These are phyloP conservation scores for Hypoxylon intermedium DNA, from an alignment of 495 filamentous ascomycete genomes.

Conservation along the genomic window DNA sequence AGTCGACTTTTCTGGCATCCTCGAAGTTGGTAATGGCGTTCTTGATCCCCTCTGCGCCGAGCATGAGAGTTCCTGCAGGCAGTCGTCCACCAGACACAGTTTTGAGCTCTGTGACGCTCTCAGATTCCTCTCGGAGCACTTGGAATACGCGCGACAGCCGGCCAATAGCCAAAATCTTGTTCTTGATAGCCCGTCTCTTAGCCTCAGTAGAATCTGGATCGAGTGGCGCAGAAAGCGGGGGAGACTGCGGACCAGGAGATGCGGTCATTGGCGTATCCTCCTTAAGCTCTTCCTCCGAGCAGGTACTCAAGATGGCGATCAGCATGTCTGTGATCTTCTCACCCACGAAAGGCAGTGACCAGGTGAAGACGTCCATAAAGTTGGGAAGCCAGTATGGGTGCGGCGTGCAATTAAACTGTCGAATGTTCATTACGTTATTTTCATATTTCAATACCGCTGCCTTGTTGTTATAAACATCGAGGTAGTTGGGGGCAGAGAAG, in stretches of 20 bases:
- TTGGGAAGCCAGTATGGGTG: constrained; percentile 99
- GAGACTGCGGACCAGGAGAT: constrained; percentile 72
- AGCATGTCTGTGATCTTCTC: constrained; percentile 99
- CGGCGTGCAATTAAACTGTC: constrained; percentile 98
- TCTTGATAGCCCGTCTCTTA: constrained; percentile 96
- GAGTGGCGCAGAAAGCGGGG: constrained; percentile 60
- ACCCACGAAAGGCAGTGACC: constrained; percentile 97
- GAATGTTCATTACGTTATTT: constrained; percentile 99
- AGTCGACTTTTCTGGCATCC: constrained; percentile 95
- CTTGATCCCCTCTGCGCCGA: constrained; percentile 97
- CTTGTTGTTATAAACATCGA: constrained; percentile 99
- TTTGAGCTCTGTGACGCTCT: constrained; percentile 96
- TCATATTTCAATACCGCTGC: constrained; percentile 98
- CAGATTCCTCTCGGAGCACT: constrained; percentile 95
- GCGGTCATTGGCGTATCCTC: constrained; percentile 71
- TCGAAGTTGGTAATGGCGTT: constrained; percentile 98
- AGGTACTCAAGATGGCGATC: constrained; percentile 96
- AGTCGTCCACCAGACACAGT: constrained; percentile 92
- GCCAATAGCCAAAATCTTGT: constrained; percentile 98
- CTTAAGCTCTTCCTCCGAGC: constrained; percentile 94
- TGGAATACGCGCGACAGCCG: constrained; percentile 98
- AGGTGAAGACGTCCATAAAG: constrained; percentile 99
- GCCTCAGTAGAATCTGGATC: constrained; percentile 87
- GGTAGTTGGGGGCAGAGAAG: constrained; percentile 97
- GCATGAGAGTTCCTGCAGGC: constrained; percentile 94